Evolutionary conservation across 2,329 filamentous ascomycete species (phyloP), one percentile per base, ranked within the genome.

Genomic region (Alternaria sp.): DNA sequence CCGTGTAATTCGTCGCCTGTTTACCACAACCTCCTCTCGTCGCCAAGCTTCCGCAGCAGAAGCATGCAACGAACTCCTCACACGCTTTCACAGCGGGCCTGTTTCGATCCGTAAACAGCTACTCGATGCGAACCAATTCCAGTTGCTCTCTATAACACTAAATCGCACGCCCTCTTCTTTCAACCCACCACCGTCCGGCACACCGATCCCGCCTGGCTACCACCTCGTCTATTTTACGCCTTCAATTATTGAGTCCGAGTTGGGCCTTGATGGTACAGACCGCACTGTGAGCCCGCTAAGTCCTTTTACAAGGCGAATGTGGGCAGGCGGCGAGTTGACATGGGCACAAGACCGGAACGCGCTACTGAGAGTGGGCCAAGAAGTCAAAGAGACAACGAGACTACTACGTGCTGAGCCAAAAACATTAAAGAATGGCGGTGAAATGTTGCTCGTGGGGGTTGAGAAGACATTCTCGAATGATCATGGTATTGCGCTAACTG

Each of bases 211-310:
- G 0, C 85, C 87, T 28, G 91, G 90, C 26, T 90, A 96, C 77
- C 94, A 97, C 77, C 85, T 97, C 18, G 88, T 94, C 63, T 96
- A 97, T 81, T 97, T 97, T 79, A 93, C 93, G 51, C 87, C 92
- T 14, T 87, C 89, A 65, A 84, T 90, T 22, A 81, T 86, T 1
- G 82, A 88, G 36, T 86, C 85, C 5, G 75, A 83, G 39, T 85
- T 98, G 39, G 85, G 92, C 14, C 82, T 87, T 1, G 95, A 98
- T 80, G 94, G 94, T 57, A 96, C 94, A 1, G 94, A 98, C 75
- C 84, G 87, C 2, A 85, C 89, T 51, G 92, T 96, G 73, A 89
- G 85, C 22, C 94, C 94, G 0, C 90, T 91, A 1, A 73, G 75
- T 2, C 89, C 89, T 2, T 97, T 91, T 72, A 85, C 85, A 42